phyloP scores from a whole-genome alignment of 768 basidiomycete genomes.

The Boletus pseudo-olivaceus region DNA sequence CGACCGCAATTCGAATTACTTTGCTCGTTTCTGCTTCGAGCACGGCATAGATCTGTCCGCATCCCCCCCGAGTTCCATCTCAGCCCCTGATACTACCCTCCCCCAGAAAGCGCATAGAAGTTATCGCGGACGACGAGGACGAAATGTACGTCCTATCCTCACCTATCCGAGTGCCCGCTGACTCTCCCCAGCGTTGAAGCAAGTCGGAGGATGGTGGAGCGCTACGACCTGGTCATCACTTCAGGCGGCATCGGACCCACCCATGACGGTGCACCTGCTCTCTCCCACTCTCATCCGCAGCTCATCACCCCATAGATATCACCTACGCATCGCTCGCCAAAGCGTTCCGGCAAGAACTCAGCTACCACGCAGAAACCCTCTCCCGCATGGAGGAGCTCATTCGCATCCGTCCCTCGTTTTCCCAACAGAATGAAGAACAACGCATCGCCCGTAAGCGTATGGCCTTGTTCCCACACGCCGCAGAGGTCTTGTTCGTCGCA shows the following conservation, averaged over 20 bases:
- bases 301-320: conserved; percentile 55
- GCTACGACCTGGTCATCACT: conserved; percentile 88
- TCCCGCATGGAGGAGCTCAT: conserved; percentile 63
- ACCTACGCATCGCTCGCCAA: conserved; percentile 86
- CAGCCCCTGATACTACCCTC: not conserved
- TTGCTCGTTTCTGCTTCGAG: conserved; percentile 87
- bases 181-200: conserved; percentile 66
- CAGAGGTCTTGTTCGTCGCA: conserved; percentile 77
- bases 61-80: not conserved
- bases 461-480: conserved; percentile 81
- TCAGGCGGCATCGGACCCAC: conserved; percentile 91
- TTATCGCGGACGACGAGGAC: conserved; percentile 85
- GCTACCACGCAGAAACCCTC: conserved; percentile 76
- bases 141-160: conserved; percentile 56
- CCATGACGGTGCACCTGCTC: conserved; percentile 62
- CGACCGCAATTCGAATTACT: conserved; percentile 80
- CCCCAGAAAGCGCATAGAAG: conserved; percentile 79
- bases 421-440: conserved; percentile 70
- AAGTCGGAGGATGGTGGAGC: conserved; percentile 70
- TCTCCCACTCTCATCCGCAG: not conserved
- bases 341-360: conserved; percentile 71
- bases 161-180: not conserved
- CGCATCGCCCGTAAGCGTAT: conserved; percentile 75
- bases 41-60: conserved; percentile 75
- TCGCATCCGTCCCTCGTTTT: conserved; percentile 53